phyloP scores from a whole-genome alignment of 2,329 filamentous ascomycete species.

The Clarireedia sp. region DNA sequence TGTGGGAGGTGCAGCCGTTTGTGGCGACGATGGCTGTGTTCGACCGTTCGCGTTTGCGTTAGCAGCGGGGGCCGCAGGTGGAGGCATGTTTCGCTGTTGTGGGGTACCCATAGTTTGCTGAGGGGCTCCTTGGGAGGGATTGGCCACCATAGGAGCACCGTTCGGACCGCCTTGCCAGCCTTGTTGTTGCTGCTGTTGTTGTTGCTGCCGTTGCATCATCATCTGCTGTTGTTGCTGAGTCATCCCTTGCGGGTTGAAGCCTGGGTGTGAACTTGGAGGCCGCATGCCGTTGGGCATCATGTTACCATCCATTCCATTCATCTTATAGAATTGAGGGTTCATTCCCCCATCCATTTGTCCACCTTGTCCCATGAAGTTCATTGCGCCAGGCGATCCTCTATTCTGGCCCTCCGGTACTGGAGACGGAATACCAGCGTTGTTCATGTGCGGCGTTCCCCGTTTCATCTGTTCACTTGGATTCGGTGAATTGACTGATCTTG shows the following conservation, averaged over 20 bases:
- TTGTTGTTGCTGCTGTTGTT: constrained; percentile 35
- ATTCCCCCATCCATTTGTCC: constrained; percentile 55
- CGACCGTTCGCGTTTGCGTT: constrained; percentile 45
- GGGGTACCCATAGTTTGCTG: constrained; percentile 47
- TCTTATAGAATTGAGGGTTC: constrained; percentile 51
- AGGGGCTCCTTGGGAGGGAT: constrained; percentile 31
- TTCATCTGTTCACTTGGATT: constrained; percentile 75
- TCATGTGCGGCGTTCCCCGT: constrained; percentile 67
- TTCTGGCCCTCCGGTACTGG: constrained; percentile 65
- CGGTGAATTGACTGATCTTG: constrained; percentile 62
- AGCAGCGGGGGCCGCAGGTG: constrained; percentile 49
- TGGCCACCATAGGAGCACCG: constrained; percentile 38
- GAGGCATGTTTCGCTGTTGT: constrained; percentile 64
- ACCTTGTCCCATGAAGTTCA: constrained; percentile 43
- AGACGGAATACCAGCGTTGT: constrained; percentile 59
- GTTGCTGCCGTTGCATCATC: constrained; percentile 48
- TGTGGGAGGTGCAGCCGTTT: constrained; percentile 64
- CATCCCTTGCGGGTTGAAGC: constrained; percentile 42
- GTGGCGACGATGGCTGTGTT: constrained; percentile 53
- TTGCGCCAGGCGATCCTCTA: constrained; percentile 55
- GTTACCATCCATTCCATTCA: constrained; percentile 42
- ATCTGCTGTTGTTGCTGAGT: constrained; percentile 43
- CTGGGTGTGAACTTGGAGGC: constrained; percentile 61
- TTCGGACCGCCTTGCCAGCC: constrained; percentile 29
- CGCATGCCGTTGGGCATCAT: constrained; percentile 61